Percentiles rank a stretch among this genome's conserved stretches.
These are phyloP conservation scores for Boletus sp. DNA, from an alignment of 768 basidiomycete species.

Conservation along the genomic window DNA sequence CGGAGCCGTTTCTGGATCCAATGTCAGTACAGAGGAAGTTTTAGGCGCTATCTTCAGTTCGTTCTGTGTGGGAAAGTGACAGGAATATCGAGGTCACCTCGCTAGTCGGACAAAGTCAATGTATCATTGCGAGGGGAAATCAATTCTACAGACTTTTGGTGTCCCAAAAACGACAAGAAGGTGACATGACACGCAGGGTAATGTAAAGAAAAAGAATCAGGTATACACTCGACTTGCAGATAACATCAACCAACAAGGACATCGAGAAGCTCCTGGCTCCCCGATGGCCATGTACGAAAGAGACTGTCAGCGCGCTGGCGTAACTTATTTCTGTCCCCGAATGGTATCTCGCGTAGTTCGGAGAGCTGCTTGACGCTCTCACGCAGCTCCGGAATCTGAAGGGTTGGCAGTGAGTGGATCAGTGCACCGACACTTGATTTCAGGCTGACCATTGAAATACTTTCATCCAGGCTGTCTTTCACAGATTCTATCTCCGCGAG, in stretches of 20 bases:
- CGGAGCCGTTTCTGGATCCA: constrained; percentile 74
- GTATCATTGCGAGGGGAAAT: background rate
- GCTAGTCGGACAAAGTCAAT: background rate
- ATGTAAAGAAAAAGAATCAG: background rate
- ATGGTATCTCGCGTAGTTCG: constrained; percentile 29
- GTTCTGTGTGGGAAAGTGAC: constrained; percentile 85
- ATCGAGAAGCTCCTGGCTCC: background rate
- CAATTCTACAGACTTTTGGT: background rate
- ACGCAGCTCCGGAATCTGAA: constrained; percentile 19
- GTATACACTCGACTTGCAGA: constrained; percentile 2
- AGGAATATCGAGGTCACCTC: background rate
- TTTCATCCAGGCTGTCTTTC: constrained; percentile 10
- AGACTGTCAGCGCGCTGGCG: constrained; percentile 21
- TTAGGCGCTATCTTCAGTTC: constrained; percentile 79
- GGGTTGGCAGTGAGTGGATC: background rate
- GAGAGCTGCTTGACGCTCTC: constrained; percentile 25
- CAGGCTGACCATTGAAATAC: constrained; percentile 14
- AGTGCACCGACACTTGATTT: background rate
- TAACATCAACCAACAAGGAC: background rate
- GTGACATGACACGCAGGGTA: background rate
- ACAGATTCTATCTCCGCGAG: constrained; percentile 31
- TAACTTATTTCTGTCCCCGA: constrained; percentile 26
- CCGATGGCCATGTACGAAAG: constrained; percentile 13
- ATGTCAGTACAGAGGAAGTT: constrained; percentile 78
- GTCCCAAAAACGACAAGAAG: background rate